These are phyloP conservation scores for Betula pendula DNA, from an alignment of 306 rosid genomes.

Conservation along the genomic window DNA sequence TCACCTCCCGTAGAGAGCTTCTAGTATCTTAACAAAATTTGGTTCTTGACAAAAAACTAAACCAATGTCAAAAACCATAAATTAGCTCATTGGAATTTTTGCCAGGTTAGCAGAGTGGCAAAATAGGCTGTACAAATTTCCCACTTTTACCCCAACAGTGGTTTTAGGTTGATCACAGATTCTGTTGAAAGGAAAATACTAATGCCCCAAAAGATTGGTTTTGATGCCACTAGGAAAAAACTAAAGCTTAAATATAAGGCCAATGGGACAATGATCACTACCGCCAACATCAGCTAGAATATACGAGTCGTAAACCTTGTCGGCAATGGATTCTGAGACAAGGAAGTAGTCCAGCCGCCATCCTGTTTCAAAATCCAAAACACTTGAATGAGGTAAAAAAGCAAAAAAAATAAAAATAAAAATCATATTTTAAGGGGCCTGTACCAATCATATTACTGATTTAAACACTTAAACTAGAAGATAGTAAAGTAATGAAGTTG, in stretches of 20 bases:
- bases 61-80: background rate
- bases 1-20: background rate
- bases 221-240: background rate
- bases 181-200: conserved; percentile 4
- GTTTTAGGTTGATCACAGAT: conserved; percentile 10
- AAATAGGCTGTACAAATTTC: background rate
- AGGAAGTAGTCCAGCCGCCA: conserved; percentile 99
- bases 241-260: conserved; percentile 66
- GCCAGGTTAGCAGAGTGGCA: conserved; percentile 1
- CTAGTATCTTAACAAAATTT: background rate
- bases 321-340: conserved; percentile 74
- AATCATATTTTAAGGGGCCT: background rate
- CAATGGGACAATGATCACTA: conserved; percentile 93
- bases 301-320: conserved; percentile 83
- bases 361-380: conserved; percentile 52
- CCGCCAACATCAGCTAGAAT: conserved; percentile 78
- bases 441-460: background rate
- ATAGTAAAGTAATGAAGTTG: background rate
- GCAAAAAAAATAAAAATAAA: too few relatives aligned
- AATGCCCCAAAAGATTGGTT: conserved; percentile 13
- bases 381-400: background rate
- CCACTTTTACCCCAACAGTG: background rate
- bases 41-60: background rate
- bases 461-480: background rate
- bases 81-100: background rate